Percentiles rank a stretch among this genome's conserved stretches.
phyloP scores from a whole-genome alignment of 345 rosid species.

The Microcos paniculata region DNA sequence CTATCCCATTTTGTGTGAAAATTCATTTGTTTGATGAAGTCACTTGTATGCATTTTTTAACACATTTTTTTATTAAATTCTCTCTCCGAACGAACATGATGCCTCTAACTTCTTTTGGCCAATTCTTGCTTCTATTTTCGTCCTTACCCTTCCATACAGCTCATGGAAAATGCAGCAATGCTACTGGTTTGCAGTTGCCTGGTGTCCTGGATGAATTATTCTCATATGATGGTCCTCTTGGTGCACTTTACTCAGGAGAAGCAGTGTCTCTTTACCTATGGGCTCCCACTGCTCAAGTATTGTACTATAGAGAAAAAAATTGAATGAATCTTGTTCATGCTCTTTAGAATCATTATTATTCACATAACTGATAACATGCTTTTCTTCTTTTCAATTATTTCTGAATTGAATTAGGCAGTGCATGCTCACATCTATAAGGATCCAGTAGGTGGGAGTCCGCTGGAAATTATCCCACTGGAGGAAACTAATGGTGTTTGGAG shows the following conservation, averaged over 20 bases:
- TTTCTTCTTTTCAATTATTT: conserved; percentile 23
- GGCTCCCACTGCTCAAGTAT: conserved; percentile 95
- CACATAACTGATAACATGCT: background rate
- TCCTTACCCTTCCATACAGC: conserved; percentile 38
- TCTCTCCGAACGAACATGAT: background rate
- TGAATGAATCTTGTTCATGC: conserved; percentile 4
- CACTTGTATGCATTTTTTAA: background rate
- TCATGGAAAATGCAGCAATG: conserved; percentile 49
- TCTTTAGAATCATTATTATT: background rate
- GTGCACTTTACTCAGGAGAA: conserved; percentile 61
- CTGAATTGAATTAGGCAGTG: conserved; percentile 57
- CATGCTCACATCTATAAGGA: conserved; percentile 52
- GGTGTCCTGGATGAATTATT: conserved; percentile 83
- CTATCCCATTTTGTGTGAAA: background rate
- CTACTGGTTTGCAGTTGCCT: conserved; percentile 84
- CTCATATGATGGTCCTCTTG: conserved; percentile 86
- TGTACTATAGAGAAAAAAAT: background rate
- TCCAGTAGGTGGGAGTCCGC: conserved; percentile 42
- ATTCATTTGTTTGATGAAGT: background rate
- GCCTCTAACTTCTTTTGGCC: background rate
- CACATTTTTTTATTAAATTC: background rate
- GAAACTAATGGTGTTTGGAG: conserved; percentile 85
- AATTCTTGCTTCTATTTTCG: background rate
- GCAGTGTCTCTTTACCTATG: conserved; percentile 67
- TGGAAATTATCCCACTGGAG: conserved; percentile 47